A percentile compares a stretch with the other conserved stretches of the same genome.
phyloP scores from a whole-genome alignment of 345 rosid genomes.

The Carallia pectinifolia region DNA sequence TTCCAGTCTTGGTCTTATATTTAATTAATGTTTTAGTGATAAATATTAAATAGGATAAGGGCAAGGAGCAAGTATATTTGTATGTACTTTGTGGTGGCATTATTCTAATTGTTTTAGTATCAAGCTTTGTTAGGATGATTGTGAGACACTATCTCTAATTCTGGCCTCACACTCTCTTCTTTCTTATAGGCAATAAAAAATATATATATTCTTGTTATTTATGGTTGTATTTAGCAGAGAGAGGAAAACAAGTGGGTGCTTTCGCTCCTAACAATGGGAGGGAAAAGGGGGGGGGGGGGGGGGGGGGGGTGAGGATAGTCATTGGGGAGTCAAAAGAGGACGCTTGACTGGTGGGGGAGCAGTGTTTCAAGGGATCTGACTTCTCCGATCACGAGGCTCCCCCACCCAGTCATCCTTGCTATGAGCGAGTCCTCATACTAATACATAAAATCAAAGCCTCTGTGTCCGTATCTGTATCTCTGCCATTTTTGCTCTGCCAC shows the following conservation, averaged over 20 bases:
- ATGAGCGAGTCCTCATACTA: background rate
- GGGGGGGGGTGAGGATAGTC: constrained; percentile 28
- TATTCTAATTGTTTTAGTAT: too few species aligned
- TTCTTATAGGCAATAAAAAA: too few species aligned
- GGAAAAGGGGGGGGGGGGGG: background rate
- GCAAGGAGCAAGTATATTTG: too few species aligned
- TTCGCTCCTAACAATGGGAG: constrained; percentile 25
- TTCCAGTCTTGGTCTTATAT: too few species aligned
- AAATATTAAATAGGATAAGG: too few species aligned
- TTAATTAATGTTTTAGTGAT: too few species aligned
- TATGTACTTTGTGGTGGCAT: too few species aligned
- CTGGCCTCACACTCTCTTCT: too few species aligned
- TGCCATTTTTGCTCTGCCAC: constrained; percentile 18
- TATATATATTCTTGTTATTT: too few species aligned
- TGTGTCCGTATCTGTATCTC: constrained; percentile 49
- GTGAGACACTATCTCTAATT: too few species aligned
- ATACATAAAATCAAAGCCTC: constrained; percentile 23
- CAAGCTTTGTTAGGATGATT: too few species aligned
- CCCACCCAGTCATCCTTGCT: background rate
- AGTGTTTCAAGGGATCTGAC: constrained; percentile 79
- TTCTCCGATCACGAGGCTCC: constrained; percentile 79
- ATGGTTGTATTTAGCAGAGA: too few species aligned
- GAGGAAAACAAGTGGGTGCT: background rate
- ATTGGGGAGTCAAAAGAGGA: constrained; percentile 62
- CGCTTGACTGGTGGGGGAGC: constrained; percentile 73